Base-by-base conservation (phyloP, 441 rosid genomes). In the Theobroma grandiflorum region DNA sequence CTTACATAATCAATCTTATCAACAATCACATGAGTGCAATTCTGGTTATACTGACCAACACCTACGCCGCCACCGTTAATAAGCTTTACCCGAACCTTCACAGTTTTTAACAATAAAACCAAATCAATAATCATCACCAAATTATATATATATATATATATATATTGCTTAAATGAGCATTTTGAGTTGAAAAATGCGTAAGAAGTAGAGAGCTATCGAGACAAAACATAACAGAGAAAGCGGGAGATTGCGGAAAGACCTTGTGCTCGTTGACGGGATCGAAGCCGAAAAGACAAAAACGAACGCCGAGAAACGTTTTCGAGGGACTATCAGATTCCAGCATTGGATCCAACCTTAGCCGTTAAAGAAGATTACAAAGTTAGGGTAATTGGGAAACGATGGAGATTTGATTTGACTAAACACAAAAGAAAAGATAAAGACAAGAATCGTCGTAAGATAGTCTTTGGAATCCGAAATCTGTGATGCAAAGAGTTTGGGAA, bases 1-100 rank as follows among this genome's bases (percentile, higher is more conserved):
- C 93, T 81, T 83, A 95, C 99, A 82, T 85, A 85, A 82, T 85
- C 90, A 82, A 90, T 84, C 69, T 87, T 90, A 80, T 94, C 92
- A 33, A 95, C 99, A 38, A 97, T 87, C 70, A 95, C 87, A 62
- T 94, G 99, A 74, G 95, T 92, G 82, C 89, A 91, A 37, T 43
- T 84, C 75, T 84, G 89, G 67, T 73, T 78, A 77, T 82, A 78
- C 72, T 79, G 91, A 31, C 86, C 91, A 67, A 81, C 88, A 45
- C 93, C 99, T 40, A 91, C 89, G 72, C 92, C 99, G 49, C 97
- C 98, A 69, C 96, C 92, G 18, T 81, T 82, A 65, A 89, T n/a
- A 55, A 93, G 97, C 99, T 93, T 97, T 2, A 91, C 87, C 49
- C 91, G 91, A 78, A 91, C 86, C 99, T 92, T 76, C 76, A 82